Evolutionary conservation across 1,284 basidiomycete species (phyloP).

Genomic region (Cystobasidium sp.): DNA sequence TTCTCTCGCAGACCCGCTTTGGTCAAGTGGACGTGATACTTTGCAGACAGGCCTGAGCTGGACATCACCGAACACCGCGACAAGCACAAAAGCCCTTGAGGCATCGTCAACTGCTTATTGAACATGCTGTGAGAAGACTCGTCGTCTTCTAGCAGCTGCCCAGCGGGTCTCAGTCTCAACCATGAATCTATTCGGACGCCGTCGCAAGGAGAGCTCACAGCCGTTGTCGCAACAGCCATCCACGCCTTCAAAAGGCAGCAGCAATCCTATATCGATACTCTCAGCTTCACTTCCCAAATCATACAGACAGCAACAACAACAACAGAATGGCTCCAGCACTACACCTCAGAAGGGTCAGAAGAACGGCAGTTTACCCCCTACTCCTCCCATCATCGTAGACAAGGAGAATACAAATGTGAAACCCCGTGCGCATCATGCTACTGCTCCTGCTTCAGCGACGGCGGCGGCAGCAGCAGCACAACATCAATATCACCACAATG

Average conservation of each 20-base stretch:
- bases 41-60: constrained; percentile 2
- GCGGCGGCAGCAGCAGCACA: neutral
- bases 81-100: neutral
- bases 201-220: constrained; percentile 35
- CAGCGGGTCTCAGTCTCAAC: neutral
- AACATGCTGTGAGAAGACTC: too few relatives aligned
- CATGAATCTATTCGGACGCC: constrained; percentile 34
- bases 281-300: constrained; percentile 34
- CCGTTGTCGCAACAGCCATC: neutral
- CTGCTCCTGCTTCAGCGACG: constrained; percentile 5
- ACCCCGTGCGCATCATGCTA: constrained; percentile 21
- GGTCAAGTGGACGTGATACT: neutral
- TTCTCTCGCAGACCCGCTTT: neutral
- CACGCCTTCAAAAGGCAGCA: constrained; percentile 8
- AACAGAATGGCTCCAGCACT: constrained; percentile 11
- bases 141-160: too few relatives aligned
- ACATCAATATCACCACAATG: too few relatives aligned
- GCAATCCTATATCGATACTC: constrained; percentile 10
- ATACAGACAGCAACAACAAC: constrained; percentile 21
- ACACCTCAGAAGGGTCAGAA: neutral
- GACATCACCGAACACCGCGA: neutral
- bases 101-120: too few relatives aligned
- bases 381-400: neutral
- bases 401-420: constrained; percentile 8
- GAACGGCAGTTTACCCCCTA: constrained; percentile 8